Base-by-base conservation (phyloP, 1,284 basidiomycete genomes). In the Singerocomus rubriflavus region DNA sequence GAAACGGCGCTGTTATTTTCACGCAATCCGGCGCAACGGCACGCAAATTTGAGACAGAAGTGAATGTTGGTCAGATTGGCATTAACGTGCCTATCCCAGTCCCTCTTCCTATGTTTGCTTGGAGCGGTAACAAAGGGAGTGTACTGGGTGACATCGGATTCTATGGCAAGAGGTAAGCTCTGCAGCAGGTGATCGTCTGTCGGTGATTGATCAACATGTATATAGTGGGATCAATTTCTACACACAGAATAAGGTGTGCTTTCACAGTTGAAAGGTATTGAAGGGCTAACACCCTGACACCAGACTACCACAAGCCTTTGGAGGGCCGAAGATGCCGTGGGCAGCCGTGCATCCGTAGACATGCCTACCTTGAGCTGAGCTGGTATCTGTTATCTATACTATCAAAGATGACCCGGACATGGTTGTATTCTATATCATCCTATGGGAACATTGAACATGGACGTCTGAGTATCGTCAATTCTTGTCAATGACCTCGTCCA, bases 1-100 rank as follows among this genome's bases (percentile, higher is more conserved):
- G 95, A 3, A 98, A 98, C 67, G 96, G 95, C 29, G 84, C 93
- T n/a, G 91, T 93, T 21, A 93, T 98, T 66, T 98, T 98, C 70
- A 99, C 96, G 30, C 91, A 95, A 72, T 93, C 89, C 43, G 96
- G 96, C n/a, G 90, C 95, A 30, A 93, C 93, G 7, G 95, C 93
- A 17, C 84, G 96, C 54, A 91, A 91, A 71, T 99, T 97, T 58
- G 95, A 99, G 73, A 80, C 78, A 40, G 80, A 87, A 52, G 85
- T 96, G 53, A 91, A 98, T 57, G 87, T 93, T 45, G 96, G 96
- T 37, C 63, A 98, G 72, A 81, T 96, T 62, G 93, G 93, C 38
- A 84, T 99, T 71, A 98, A 99, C 66, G 89, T 96, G 2, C 87
- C 95, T 39, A 91, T 97, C 63, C 87, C 95, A 45, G 89, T 93